Evolutionary conservation across 306 rosid species (phyloP), one percentile per base, ranked within the genome.

Genomic region (Albizia julibrissin): DNA sequence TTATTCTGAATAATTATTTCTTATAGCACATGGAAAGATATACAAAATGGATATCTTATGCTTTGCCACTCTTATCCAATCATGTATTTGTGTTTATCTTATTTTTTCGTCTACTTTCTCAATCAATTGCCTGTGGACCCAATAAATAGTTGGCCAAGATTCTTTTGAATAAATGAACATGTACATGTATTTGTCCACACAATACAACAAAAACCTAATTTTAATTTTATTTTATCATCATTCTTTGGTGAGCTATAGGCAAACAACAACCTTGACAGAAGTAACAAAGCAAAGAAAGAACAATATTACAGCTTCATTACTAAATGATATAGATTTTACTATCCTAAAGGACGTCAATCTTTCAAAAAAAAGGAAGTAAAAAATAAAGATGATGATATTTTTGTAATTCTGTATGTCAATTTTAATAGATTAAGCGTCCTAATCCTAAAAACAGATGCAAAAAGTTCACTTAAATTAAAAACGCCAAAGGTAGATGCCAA

Each of bases 1-100:
- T 65, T 84, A 74, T 74, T 58, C 14, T 73, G 75, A 80, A 83
- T 16, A 16, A 58, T 81, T 84, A 58, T 81, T 84, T 78, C 79
- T 78, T 50, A 58, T 73, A 47, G 40, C 16, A 29, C 49, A 71
- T 65, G 75, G 44, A 76, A 67, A 72, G 39, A 80, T 72, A 69
- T 9, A 33, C 37, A 46, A 37, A 69, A 58, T 11, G 56, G 75
- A 70, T 70, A 22, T 42, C 18, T n/a, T 42, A 22, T 70, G 50
- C 15, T 26, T 70, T 70, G 54, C 37, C 19, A 46, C 68, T 69
- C 80, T 84, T 81, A 78, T 87, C 87, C 82, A 73, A 33, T 87
- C 81, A 40, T 22, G 37, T 68, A n/a, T 13, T 42, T 66, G 47
- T 54, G 65, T 69, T 31, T 24, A 43, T 69, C 39, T 24, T 70